Conservation (phyloP, 2,329 filamentous ascomycete species). For the Epichloe typhina region DNA sequence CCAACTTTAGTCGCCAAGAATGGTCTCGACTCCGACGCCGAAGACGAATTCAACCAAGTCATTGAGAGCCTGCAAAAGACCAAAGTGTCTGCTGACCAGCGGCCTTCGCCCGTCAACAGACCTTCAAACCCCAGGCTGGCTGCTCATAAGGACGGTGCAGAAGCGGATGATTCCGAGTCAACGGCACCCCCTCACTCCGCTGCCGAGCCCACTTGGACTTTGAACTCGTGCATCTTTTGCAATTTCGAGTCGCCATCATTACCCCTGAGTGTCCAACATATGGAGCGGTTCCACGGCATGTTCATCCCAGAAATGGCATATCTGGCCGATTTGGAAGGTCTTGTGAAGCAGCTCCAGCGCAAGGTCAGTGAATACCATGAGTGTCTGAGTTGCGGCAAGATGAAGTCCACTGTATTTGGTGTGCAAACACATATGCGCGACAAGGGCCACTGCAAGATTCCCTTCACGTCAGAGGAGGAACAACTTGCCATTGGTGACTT, state of each 20-base stretch:
- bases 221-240: constrained; percentile 73
- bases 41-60: constrained; percentile 65
- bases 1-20: constrained; percentile 41
- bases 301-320: constrained; percentile 87
- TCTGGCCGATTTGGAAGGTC: constrained; percentile 66
- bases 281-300: constrained; percentile 88
- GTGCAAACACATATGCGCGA: constrained; percentile 96
- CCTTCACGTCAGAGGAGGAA: constrained; percentile 75
- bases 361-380: constrained; percentile 71
- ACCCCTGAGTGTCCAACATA: constrained; percentile 69
- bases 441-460: constrained; percentile 93
- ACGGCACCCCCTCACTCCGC: constrained; percentile 23
- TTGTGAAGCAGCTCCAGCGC: constrained; percentile 64
- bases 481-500: constrained; percentile 91
- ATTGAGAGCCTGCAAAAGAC: constrained; percentile 66
- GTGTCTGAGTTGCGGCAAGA: constrained; percentile 79
- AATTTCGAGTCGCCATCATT: constrained; percentile 69
- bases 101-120: constrained; percentile 38
- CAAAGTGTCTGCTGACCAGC: constrained; percentile 44
- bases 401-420: constrained; percentile 63
- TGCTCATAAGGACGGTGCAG: constrained; percentile 23
- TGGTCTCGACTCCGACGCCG: constrained; percentile 51
- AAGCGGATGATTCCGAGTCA: constrained; percentile 30
- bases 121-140: constrained; percentile 38
- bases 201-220: constrained; percentile 26